Base-by-base conservation (phyloP, 208 protist genomes). In the Lotmaria passim region DNA sequence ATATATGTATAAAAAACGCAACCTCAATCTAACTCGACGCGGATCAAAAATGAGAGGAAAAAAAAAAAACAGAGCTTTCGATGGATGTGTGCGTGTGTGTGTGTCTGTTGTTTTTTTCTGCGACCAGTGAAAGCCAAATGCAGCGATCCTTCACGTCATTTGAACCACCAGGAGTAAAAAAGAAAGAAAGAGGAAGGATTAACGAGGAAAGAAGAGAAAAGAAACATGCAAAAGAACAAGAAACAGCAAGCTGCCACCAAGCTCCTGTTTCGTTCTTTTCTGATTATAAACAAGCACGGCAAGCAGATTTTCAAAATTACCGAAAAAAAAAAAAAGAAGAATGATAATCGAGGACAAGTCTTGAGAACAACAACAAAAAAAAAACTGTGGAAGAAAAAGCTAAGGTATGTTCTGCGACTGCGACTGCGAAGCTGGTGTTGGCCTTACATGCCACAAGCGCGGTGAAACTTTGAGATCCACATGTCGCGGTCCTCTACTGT, bases 381-480 rank as follows among this genome's bases (percentile, higher is more conserved):
- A 17, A 51, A 11, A 43, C 23, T n/a, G 30, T 23, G 3, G 24
- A 38, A 56, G 23, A 56, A n/a, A n/a, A n/a, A n/a, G n/a, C n/a
- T n/a, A n/a, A n/a, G n/a, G n/a, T n/a, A n/a, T n/a, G n/a, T n/a
- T n/a, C n/a, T n/a, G n/a, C n/a, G n/a, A n/a, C n/a, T n/a, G n/a
- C n/a, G n/a, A n/a, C n/a, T n/a, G n/a, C n/a, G n/a, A n/a, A n/a
- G n/a, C n/a, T n/a, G n/a, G n/a, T n/a, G n/a, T 43, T 34, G 14
- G 8, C 26, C 31, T 63, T 34, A 95, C 85, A 95, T 95, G 14
- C 90, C 90, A 58, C 84, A 93, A 7, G 90, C 90, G 39, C 81
- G 73, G 48, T 95, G 90, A 34, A 95, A 86, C 60, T 93, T 85
- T 15, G 82, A 87, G 53, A 95, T 92, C 87, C 90, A 95, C 83